Evolutionary conservation across 2,329 filamentous ascomycete species (phyloP).

Genomic region (Botryosphaeria dothidea): DNA sequence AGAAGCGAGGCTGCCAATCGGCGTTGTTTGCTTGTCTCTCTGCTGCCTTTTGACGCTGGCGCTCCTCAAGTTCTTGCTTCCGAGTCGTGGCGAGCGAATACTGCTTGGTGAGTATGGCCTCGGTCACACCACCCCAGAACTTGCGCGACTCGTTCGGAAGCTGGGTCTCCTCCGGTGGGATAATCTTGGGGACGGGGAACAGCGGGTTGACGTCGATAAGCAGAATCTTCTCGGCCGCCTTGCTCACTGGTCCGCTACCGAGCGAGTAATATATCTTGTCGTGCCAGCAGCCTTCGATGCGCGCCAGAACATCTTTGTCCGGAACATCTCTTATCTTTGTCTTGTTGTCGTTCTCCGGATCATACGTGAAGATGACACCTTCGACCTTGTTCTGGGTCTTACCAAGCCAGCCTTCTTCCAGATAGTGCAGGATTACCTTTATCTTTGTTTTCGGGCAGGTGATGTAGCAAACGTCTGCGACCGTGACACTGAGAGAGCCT

Average conservation of each 20-base stretch:
- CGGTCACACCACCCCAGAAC: slow-evolving; percentile 85
- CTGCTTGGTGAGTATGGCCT: slow-evolving; percentile 80
- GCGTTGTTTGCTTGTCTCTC: slow-evolving; percentile 70
- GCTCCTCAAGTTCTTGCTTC: slow-evolving; percentile 91
- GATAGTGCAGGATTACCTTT: slow-evolving; percentile 89
- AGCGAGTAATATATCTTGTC: slow-evolving; percentile 64
- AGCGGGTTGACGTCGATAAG: slow-evolving; percentile 90
- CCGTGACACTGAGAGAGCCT: slow-evolving; percentile 81
- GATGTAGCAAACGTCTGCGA: slow-evolving; percentile 85
- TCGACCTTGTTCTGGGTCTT: slow-evolving; percentile 89
- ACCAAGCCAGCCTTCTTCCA: slow-evolving; percentile 93
- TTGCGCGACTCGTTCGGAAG: slow-evolving; percentile 85
- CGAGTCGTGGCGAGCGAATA: slow-evolving; percentile 80
- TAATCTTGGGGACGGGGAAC: slow-evolving; percentile 71
- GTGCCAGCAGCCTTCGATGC: slow-evolving; percentile 85
- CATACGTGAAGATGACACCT: slow-evolving; percentile 87
- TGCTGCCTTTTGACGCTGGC: slow-evolving; percentile 80
- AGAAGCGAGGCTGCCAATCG: slow-evolving; percentile 86
- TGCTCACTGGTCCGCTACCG: slow-evolving; percentile 47
- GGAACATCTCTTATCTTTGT: slow-evolving; percentile 81
- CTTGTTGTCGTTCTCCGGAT: slow-evolving; percentile 81
- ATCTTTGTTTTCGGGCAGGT: slow-evolving; percentile 87
- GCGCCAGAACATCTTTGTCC: slow-evolving; percentile 77
- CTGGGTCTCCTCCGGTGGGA: slow-evolving; percentile 77
- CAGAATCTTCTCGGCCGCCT: slow-evolving; percentile 59